Evolutionary conservation across 768 basidiomycete genomes (phyloP).

Genomic region (Daedaleopsis sinensis): DNA sequence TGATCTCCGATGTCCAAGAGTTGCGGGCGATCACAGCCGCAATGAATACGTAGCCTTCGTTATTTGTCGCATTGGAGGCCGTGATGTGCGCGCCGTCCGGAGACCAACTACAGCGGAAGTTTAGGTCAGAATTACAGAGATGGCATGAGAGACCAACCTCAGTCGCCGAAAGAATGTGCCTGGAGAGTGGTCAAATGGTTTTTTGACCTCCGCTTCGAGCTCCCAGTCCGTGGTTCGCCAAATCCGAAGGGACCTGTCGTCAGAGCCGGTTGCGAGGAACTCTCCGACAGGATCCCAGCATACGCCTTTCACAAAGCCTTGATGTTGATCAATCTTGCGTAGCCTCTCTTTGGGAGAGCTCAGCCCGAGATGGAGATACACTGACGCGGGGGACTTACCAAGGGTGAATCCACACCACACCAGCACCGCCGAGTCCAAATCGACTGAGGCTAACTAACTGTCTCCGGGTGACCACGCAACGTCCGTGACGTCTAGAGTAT

Average conservation of each 20-base stretch:
- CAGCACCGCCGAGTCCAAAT: constrained; percentile 86
- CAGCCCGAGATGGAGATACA: not conserved
- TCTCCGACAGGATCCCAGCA: constrained; percentile 99
- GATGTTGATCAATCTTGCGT: constrained; percentile 82
- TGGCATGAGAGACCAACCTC: constrained; percentile 50
- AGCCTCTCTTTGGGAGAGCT: constrained; percentile 64
- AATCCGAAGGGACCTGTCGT: constrained; percentile 95
- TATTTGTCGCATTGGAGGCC: constrained; percentile 96
- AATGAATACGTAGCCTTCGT: constrained; percentile 94
- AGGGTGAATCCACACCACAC: constrained; percentile 95
- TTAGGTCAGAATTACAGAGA: not conserved
- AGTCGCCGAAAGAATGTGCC: constrained; percentile 93
- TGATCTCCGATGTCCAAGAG: constrained; percentile 90
- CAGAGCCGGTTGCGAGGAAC: constrained; percentile 96
- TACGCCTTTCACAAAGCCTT: constrained; percentile 98
- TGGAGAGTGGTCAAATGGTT: constrained; percentile 93
- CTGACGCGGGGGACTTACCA: constrained; percentile 48
- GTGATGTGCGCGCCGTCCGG: constrained; percentile 99
- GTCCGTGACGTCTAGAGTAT: constrained; percentile 81
- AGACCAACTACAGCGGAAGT: constrained; percentile 73
- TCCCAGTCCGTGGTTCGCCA: constrained; percentile 96
- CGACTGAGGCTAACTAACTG: constrained; percentile 90
- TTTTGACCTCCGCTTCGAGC: constrained; percentile 79
- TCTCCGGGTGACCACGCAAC: constrained; percentile 96
- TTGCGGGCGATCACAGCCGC: constrained; percentile 92